Conservation (phyloP, 306 rosid species). For the Clitoria ternatea region DNA sequence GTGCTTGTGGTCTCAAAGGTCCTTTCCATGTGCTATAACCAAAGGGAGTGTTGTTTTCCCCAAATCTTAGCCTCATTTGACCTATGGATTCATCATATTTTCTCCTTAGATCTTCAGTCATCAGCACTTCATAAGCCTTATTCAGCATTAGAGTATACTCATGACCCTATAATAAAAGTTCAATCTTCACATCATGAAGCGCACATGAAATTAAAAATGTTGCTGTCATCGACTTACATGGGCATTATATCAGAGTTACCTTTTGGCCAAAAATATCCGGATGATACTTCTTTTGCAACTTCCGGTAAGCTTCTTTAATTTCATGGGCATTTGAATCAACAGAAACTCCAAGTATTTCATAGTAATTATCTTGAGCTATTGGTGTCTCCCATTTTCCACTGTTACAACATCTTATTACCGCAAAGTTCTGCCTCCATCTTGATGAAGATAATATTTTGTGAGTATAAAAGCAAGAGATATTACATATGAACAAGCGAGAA, state of each 20-base stretch:
- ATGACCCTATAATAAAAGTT: constrained; percentile 47
- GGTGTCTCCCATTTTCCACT: constrained; percentile 24
- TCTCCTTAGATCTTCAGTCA: constrained; percentile 52
- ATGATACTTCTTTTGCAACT: constrained; percentile 72
- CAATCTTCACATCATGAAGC: neutral
- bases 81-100: constrained; percentile 59
- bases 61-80: constrained; percentile 36
- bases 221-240: neutral
- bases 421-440: constrained; percentile 40
- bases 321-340: constrained; percentile 45
- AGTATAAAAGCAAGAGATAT: neutral
- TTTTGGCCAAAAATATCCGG: constrained; percentile 79
- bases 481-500: neutral
- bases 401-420: constrained; percentile 44
- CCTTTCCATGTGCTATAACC: constrained; percentile 73
- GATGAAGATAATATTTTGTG: neutral
- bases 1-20: constrained; percentile 58
- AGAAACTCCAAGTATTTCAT: constrained; percentile 70
- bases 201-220: neutral
- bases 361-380: constrained; percentile 40
- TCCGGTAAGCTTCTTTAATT: constrained; percentile 72
- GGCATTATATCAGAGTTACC: constrained; percentile 47
- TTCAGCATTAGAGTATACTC: constrained; percentile 58
- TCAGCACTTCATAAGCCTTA: constrained; percentile 69
- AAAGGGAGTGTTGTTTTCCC: constrained; percentile 28